Conservation (phyloP, 805 yeast genomes). For the Wickerhamomyces mucosus region DNA sequence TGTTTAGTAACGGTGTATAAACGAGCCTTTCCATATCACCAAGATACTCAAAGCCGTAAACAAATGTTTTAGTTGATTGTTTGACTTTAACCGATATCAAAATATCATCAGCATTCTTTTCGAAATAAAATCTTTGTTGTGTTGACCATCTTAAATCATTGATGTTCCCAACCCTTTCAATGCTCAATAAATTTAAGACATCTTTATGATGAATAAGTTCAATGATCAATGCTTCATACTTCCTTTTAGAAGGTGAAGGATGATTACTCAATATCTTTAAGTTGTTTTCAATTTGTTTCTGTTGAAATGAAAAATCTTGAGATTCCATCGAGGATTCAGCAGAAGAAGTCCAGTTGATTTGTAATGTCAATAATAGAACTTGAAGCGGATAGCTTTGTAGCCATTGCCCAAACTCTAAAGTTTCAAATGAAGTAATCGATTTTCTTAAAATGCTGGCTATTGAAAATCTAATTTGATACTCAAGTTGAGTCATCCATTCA, state of each 20-base stretch:
- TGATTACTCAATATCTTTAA: constrained; percentile 6
- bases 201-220: constrained; percentile 57
- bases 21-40: constrained; percentile 72
- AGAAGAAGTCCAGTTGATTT: constrained; percentile 42
- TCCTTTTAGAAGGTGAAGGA: constrained; percentile 26
- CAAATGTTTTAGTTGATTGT: constrained; percentile 42
- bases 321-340: constrained; percentile 25
- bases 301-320: constrained; percentile 12
- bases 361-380: constrained; percentile 41
- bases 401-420: constrained; percentile 22
- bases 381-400: constrained; percentile 44
- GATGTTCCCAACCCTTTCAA: constrained; percentile 5
- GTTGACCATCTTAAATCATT: constrained; percentile 36
- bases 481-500: constrained; percentile 58
- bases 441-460: constrained; percentile 27
- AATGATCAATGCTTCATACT: constrained; percentile 51
- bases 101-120: constrained; percentile 13
- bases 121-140: constrained; percentile 38
- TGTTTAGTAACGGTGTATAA: constrained; percentile 60
- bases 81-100: constrained; percentile 31
- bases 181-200: constrained; percentile 19
- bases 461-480: constrained; percentile 39
- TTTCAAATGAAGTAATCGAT: constrained; percentile 22
- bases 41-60: constrained; percentile 75
- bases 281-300: constrained; percentile 6